Evolutionary conservation across 371 early-diverging fungal genomes (phyloP).

Genomic region (Phascolomyces articulosus): DNA sequence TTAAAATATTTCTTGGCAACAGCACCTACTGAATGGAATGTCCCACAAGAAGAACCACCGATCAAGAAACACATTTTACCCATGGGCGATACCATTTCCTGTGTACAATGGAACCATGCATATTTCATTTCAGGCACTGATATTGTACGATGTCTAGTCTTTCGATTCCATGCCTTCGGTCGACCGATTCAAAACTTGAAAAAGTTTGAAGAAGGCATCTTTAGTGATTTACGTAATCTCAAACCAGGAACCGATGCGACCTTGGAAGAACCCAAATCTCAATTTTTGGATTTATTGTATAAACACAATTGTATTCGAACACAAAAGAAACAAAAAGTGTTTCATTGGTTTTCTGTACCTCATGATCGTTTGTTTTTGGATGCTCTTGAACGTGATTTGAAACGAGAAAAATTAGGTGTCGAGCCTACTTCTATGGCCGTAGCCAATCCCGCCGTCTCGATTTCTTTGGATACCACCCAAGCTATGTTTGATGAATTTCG

Average conservation of each 20-base stretch:
- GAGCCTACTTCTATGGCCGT: conserved; percentile 63
- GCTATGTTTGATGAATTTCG: conserved; percentile 46
- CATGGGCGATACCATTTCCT: conserved; percentile 84
- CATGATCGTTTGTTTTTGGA: conserved; percentile 82
- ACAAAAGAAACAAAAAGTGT: conserved; percentile 92
- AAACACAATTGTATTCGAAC: conserved; percentile 85
- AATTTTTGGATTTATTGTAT: conserved; percentile 80
- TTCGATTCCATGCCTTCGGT: conserved; percentile 73
- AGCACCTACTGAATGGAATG: conserved; percentile 58
- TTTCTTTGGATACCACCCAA: conserved; percentile 43
- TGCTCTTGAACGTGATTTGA: conserved; percentile 90
- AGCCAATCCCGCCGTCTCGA: conserved; percentile 37
- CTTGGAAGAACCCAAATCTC: conserved; percentile 78
- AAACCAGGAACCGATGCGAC: conserved; percentile 86
- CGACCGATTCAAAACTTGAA: conserved; percentile 67
- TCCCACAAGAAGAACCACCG: conserved; percentile 26
- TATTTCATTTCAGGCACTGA: conserved; percentile 84
- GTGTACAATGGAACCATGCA: conserved; percentile 65
- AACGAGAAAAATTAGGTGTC: conserved; percentile 77
- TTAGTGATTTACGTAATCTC: conserved; percentile 79
- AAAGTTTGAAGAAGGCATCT: conserved; percentile 93
- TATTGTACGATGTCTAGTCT: conserved; percentile 78
- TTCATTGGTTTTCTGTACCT: conserved; percentile 85
- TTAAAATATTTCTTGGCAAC: conserved; percentile 59
- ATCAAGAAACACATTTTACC: conserved; percentile 54